A percentile compares a stretch with the other conserved stretches of the same genome.
Evolutionary conservation across 208 protist genomes (phyloP).

Genomic region (Crithidia acanthocephali): DNA sequence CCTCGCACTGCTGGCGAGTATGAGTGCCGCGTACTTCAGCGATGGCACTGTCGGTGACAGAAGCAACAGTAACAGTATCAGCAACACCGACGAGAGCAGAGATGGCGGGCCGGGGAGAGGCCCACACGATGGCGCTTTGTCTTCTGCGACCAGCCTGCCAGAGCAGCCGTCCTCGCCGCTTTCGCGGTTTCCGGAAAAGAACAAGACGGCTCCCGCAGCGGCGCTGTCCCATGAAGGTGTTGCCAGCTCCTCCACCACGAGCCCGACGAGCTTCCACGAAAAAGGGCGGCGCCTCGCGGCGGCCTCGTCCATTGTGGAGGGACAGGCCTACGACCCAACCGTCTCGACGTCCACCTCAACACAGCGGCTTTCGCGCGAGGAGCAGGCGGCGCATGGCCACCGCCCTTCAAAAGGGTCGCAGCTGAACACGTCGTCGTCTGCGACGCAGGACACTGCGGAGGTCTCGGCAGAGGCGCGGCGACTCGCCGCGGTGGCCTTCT

Average conservation of each 20-base stretch:
- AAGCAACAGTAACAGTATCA: not conserved
- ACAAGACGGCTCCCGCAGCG: not conserved
- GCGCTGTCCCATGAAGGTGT: not conserved
- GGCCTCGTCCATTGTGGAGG: not conserved
- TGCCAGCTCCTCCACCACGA: constrained; percentile 2
- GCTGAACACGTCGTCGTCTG: not conserved
- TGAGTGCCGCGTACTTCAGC: not conserved
- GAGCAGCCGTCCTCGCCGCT: not conserved
- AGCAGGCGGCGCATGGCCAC: not conserved
- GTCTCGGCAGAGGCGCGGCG: not conserved
- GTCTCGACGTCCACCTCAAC: not conserved
- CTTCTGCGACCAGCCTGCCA: too few species aligned
- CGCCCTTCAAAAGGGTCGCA: not conserved
- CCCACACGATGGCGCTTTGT: not conserved
- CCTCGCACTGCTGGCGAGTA: not conserved
- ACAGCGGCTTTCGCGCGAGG: not conserved
- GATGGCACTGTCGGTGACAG: not conserved
- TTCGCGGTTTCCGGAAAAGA: not conserved
- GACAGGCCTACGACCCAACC: not conserved
- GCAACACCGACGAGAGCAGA: not conserved
- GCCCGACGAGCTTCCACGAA: not conserved
- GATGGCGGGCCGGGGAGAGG: too few species aligned
- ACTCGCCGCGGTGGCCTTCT: not conserved
- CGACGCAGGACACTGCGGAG: not conserved
- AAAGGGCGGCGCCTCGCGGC: not conserved